Evolutionary conservation across 2,329 filamentous ascomycete genomes (phyloP).

Genomic region (Epichloe uncinata): DNA sequence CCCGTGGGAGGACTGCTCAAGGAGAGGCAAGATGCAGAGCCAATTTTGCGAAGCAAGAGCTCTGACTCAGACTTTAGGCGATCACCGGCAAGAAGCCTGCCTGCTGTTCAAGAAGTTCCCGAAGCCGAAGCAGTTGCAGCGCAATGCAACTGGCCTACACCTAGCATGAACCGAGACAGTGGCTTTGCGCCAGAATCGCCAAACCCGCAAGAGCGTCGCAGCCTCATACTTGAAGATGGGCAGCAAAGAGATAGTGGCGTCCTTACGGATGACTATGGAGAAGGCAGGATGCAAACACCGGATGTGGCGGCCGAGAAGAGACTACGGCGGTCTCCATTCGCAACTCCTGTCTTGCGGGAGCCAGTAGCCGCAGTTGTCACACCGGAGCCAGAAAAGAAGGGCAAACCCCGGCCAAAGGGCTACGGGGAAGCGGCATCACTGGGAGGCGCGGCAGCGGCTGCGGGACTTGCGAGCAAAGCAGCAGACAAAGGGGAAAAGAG

Average conservation of each 20-base stretch:
- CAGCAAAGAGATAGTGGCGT: conserved; percentile 42
- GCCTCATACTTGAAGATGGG: conserved; percentile 20
- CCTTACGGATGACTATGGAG: conserved; percentile 36
- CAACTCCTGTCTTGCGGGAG: conserved; percentile 27
- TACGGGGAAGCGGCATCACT: conserved; percentile 15
- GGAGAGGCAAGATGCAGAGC: conserved; percentile 16
- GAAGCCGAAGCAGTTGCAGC: conserved; percentile 28
- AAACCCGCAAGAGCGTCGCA: conserved; percentile 23
- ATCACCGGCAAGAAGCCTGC: conserved; percentile 30
- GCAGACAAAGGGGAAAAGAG: not conserved
- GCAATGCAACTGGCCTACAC: conserved; percentile 12
- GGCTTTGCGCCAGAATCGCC: conserved; percentile 28
- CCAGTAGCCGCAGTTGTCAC: conserved; percentile 23
- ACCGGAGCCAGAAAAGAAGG: conserved; percentile 32
- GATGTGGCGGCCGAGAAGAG: conserved; percentile 15
- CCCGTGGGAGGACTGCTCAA: conserved; percentile 17
- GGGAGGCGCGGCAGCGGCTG: not conserved
- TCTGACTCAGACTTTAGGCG: conserved; percentile 26
- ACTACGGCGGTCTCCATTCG: conserved; percentile 20
- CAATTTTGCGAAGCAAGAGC: conserved; percentile 10
- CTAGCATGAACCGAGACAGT: conserved; percentile 25
- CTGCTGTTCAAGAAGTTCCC: conserved; percentile 37
- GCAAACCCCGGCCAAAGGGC: conserved; percentile 13
- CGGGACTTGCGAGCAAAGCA: not conserved
- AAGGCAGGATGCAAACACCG: conserved; percentile 17